phyloP scores from a whole-genome alignment of 345 rosid genomes.

The Noccaea bulbosa region DNA sequence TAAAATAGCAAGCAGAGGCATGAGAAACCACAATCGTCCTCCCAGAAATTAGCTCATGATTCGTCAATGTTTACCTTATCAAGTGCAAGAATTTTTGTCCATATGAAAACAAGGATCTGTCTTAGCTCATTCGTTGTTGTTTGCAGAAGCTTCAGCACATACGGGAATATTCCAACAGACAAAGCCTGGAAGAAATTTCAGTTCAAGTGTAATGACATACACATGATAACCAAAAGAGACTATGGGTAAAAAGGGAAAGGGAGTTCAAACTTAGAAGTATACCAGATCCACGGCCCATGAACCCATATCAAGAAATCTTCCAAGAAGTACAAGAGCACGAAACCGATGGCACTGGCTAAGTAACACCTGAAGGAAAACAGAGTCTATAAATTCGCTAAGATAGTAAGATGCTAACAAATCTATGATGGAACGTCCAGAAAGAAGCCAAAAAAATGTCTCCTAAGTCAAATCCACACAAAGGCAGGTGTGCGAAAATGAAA shows the following conservation, averaged over 20 bases:
- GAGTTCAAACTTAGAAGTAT: constrained; percentile 35
- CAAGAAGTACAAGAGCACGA: constrained; percentile 96
- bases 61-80: constrained; percentile 71
- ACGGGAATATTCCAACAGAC: constrained; percentile 99
- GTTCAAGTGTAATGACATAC: constrained; percentile 36
- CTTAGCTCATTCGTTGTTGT: constrained; percentile 92
- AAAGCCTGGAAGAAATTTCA: constrained; percentile 66
- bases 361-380: constrained; percentile 66
- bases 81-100: constrained; percentile 99
- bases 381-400: constrained; percentile 30
- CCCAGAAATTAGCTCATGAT: constrained; percentile 20
- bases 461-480: constrained; percentile 22
- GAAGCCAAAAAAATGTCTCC: constrained; percentile 4
- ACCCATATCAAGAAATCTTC: constrained; percentile 99
- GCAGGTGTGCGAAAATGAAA: constrained; percentile 9
- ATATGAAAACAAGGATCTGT: constrained; percentile 97
- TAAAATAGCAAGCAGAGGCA: constrained; percentile 10
- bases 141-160: constrained; percentile 91
- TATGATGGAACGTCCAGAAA: constrained; percentile 19
- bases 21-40: constrained; percentile 21
- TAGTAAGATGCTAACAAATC: constrained; percentile 18
- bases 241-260: constrained; percentile 23
- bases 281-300: constrained; percentile 99
- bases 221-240: constrained; percentile 35
- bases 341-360: constrained; percentile 99